phyloP scores from a whole-genome alignment of 805 yeast species.

The Hagleromyces aurorensis region DNA sequence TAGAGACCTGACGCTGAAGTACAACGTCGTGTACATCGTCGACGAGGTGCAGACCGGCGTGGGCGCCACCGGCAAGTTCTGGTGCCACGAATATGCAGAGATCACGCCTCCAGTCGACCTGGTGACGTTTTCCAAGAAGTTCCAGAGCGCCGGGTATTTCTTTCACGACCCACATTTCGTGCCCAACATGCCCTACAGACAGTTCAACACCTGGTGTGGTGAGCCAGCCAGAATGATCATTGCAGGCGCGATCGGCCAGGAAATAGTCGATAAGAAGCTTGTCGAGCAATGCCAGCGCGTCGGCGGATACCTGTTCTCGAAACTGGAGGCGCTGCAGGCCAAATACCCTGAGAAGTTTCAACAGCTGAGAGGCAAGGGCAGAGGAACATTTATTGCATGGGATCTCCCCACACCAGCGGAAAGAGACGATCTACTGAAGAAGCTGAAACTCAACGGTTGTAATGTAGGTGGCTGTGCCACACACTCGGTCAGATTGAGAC shows the following conservation, averaged over 20 bases:
- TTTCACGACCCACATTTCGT: conserved; percentile 51
- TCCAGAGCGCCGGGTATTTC: conserved; percentile 68
- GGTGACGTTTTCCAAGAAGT: conserved; percentile 64
- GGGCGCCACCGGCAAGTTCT: conserved; percentile 63
- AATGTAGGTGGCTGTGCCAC: conserved; percentile 68
- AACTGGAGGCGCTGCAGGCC: conserved; percentile 32
- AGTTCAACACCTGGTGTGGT: conserved; percentile 75
- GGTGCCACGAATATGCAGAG: conserved; percentile 68
- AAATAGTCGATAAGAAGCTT: conserved; percentile 42
- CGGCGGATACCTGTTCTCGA: conserved; percentile 46
- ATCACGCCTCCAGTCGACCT: conserved; percentile 56
- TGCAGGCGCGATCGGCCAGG: conserved; percentile 53
- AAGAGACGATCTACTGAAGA: conserved; percentile 41
- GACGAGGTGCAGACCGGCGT: conserved; percentile 75
- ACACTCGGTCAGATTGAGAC: conserved; percentile 52
- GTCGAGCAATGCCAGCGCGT: conserved; percentile 41
- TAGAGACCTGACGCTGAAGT: conserved; percentile 50
- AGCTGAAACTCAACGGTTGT: conserved; percentile 45
- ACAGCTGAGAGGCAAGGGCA: conserved; percentile 54
- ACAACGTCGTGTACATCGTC: conserved; percentile 52
- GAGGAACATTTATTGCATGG: conserved; percentile 63
- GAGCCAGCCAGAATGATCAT: conserved; percentile 62
- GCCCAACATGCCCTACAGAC: conserved; percentile 57
- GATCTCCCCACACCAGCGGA: conserved; percentile 38
- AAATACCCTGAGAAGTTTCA: conserved; percentile 36